Evolutionary conservation across 768 basidiomycete genomes (phyloP).

Genomic region (Arthromyces matolae): DNA sequence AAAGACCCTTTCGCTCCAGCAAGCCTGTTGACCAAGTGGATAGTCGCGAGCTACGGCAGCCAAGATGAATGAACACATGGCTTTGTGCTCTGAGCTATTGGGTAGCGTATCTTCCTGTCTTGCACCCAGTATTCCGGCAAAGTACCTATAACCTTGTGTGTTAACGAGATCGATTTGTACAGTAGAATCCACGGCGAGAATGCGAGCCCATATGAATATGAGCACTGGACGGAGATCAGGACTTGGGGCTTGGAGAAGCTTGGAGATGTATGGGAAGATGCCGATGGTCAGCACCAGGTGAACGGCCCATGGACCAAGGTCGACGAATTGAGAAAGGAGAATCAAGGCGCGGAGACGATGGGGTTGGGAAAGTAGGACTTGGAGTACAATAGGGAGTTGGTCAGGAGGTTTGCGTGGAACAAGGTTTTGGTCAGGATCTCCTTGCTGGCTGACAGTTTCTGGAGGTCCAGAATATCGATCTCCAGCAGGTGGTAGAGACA

Average conservation of each 20-base stretch:
- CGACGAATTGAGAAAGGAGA: conserved; percentile 94
- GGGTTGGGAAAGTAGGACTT: conserved; percentile 93
- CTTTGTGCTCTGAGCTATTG: conserved; percentile 91
- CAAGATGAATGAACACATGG: conserved; percentile 98
- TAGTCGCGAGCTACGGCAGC: conserved; percentile 88
- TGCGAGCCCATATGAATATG: conserved; percentile 98
- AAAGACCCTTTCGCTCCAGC: conserved; percentile 77
- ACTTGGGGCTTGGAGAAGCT: conserved; percentile 91
- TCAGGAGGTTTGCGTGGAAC: conserved; percentile 92
- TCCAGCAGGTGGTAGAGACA: conserved; percentile 59
- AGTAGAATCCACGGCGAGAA: conserved; percentile 91
- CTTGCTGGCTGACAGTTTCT: conserved; percentile 16
- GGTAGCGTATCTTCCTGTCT: conserved; percentile 75
- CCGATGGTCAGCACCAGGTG: conserved; percentile 94
- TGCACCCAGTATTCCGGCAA: conserved; percentile 70
- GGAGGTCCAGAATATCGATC: conserved; percentile 24
- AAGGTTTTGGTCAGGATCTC: conserved; percentile 39
- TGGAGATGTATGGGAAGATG: conserved; percentile 97
- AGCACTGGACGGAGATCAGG: conserved; percentile 95
- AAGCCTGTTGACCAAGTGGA: conserved; percentile 81
- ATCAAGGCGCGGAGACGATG: conserved; percentile 95
- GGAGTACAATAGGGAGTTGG: conserved; percentile 95
- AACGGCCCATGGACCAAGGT: conserved; percentile 98
- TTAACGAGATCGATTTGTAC: conserved; percentile 89
- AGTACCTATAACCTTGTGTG: conserved; percentile 82